Evolutionary conservation across 441 rosid species (phyloP), one percentile per base, ranked within the genome.

Genomic region (Macaranga tanarius): DNA sequence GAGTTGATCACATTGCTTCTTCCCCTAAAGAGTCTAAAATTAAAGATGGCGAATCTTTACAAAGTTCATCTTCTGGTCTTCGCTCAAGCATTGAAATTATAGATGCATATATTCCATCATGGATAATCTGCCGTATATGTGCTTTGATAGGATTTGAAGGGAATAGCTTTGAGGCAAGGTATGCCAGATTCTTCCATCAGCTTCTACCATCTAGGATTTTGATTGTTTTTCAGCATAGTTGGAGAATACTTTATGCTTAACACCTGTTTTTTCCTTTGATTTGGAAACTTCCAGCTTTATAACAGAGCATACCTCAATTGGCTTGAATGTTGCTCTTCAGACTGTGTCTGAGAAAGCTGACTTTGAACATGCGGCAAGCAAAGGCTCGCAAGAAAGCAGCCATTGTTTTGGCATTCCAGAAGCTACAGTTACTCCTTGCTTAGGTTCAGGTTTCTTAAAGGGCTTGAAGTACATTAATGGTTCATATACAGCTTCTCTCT

Each of bases 81-180:
- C 67, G 83, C 80, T 85, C 77, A 76, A 84, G 87, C 69, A 76
- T 93, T 65, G 97, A 96, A 86, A 79, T 92, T 62, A 86, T 81
- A 75, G 93, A 83, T 73, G 77, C 84, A 44, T 88, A 74, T 81
- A 75, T 96, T 77, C 97, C 98, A 0, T 90, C 97, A 5, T 96
- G 99, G 99, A 91, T 90, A 58, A 69, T 93, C 65, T 84, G 88
- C 82, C 87, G 86, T 58, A 40, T 96, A 54, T 90, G 97, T 80
- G 78, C 90, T 16, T 71, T 81, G 63, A 74, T 90, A 66, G 79
- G 80, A 55, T 86, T 91, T 66, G 84, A 82, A 52, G 95, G 87
- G 50, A 85, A 74, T 58, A 77, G 77, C 81, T 93, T 92, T 76
- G 97, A 90, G 75, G 93, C 95, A 58, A 88, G 98, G 99, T 96